Percentiles rank a stretch among this genome's conserved stretches.
Evolutionary conservation across 192 early-diverging fungal genomes (phyloP).

Genomic region (Ambispora gerdemannii): DNA sequence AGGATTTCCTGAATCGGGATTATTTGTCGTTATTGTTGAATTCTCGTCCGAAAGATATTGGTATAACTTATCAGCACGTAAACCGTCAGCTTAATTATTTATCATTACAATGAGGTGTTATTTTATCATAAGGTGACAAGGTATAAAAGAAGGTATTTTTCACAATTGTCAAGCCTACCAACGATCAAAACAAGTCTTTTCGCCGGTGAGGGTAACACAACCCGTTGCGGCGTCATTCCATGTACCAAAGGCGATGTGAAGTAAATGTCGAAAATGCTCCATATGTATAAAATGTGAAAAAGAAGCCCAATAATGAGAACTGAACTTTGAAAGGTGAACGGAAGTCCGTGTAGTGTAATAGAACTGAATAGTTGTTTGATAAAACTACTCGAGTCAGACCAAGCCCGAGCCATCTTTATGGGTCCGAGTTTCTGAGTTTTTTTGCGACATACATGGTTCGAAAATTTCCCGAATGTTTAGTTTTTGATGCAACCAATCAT

Average conservation of each 20-base stretch:
- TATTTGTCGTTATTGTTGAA: conserved; percentile 36
- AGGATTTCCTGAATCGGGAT: no score
- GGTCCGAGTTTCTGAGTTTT: no score
- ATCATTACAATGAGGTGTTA: no score
- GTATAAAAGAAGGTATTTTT: no score
- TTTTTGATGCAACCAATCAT: no score
- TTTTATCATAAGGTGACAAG: no score
- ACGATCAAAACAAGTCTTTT: conserved; percentile 85
- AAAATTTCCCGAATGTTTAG: no score
- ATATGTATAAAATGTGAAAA: conserved; percentile 88
- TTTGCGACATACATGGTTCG: no score
- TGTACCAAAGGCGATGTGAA: conserved; percentile 97
- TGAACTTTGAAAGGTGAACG: neutral
- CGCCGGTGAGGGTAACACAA: conserved; percentile 71
- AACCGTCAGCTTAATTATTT: conserved; percentile 82
- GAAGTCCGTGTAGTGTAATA: neutral
- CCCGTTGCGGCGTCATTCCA: conserved; percentile 87
- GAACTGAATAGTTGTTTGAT: no score
- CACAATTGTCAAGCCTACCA: conserved; percentile 48
- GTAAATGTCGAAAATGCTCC: conserved; percentile 97
- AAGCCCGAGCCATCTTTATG: no score
- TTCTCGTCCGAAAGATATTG: conserved; percentile 61
- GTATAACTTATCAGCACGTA: conserved; percentile 90
- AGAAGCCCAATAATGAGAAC: conserved; percentile 66
- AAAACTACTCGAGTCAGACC: no score